These are phyloP conservation scores for Aspergillus egyptiacus DNA, from an alignment of 495 filamentous ascomycete species.

Conservation along the genomic window DNA sequence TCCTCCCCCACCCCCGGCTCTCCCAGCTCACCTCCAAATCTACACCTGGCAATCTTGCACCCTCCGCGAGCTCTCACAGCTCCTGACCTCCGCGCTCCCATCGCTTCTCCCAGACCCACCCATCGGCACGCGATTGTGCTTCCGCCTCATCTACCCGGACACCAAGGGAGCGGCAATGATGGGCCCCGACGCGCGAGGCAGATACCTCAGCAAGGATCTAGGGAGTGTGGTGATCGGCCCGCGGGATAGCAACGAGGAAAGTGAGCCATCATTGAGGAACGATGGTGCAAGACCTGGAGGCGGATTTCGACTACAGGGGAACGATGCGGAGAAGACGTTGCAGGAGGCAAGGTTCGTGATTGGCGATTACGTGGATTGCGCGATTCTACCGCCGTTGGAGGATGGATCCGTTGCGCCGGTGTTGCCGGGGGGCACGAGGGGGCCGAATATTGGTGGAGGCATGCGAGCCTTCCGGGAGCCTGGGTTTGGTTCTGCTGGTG, in stretches of 20 bases:
- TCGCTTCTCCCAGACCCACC: slow-evolving; percentile 64
- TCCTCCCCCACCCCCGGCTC: slow-evolving; percentile 32
- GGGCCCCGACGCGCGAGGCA: slow-evolving; percentile 43
- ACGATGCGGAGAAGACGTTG: slow-evolving; percentile 65
- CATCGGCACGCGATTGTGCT: slow-evolving; percentile 76
- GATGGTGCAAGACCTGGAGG: slow-evolving; percentile 17
- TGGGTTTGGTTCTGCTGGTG: slow-evolving; percentile 36
- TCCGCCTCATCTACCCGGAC: slow-evolving; percentile 82
- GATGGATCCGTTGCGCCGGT: slow-evolving; percentile 68
- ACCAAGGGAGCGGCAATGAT: slow-evolving; percentile 48
- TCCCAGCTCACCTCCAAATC: slow-evolving; percentile 68
- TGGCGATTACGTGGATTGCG: slow-evolving; percentile 80
- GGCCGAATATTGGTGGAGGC: slow-evolving; percentile 26
- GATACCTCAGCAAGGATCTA: slow-evolving; percentile 69
- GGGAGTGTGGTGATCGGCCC: slow-evolving; percentile 71
- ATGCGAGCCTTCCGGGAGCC: slow-evolving; percentile 47
- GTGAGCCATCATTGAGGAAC: slow-evolving; percentile 49
- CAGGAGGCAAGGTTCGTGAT: slow-evolving; percentile 73
- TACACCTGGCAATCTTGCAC: slow-evolving; percentile 87
- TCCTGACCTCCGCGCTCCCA: slow-evolving; percentile 63
- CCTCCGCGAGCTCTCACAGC: slow-evolving; percentile 72
- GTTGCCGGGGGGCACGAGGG: slow-evolving; percentile 29
- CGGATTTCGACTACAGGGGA: slow-evolving; percentile 35
- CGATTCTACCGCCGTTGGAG: slow-evolving; percentile 66
- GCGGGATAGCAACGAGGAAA: slow-evolving; percentile 32